Percentiles rank a stretch among this genome's conserved stretches.
Evolutionary conservation across 2,329 filamentous ascomycete species (phyloP).

Genomic region (Pestalotiopsis sp.): DNA sequence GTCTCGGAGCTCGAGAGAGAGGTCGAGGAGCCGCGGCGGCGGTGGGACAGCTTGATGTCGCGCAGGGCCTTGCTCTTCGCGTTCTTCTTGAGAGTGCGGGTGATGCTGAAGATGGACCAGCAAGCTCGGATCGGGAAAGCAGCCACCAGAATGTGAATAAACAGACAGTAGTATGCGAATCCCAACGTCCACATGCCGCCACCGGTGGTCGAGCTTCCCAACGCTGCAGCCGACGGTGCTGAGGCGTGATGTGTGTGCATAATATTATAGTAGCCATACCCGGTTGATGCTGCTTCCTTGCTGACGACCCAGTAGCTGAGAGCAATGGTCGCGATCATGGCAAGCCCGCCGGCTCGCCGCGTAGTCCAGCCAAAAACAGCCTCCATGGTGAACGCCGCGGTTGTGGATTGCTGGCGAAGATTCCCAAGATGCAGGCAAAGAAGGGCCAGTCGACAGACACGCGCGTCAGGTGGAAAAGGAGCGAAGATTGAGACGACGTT

Average conservation of each 20-base stretch:
- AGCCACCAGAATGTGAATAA: slow-evolving; percentile 67
- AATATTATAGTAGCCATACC: slow-evolving; percentile 48
- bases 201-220: slow-evolving; percentile 32
- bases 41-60: slow-evolving; percentile 48
- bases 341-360: slow-evolving; percentile 56
- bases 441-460: slow-evolving; percentile 13
- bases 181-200: slow-evolving; percentile 53
- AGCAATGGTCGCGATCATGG: slow-evolving; percentile 50
- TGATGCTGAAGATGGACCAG: slow-evolving; percentile 63
- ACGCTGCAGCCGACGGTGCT: not conserved
- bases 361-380: slow-evolving; percentile 57
- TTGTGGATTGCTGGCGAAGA: slow-evolving; percentile 15
- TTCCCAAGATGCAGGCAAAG: slow-evolving; percentile 22
- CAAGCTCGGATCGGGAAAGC: slow-evolving; percentile 65
- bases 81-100: slow-evolving; percentile 49
- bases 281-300: slow-evolving; percentile 46
- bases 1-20: slow-evolving; percentile 61
- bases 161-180: slow-evolving; percentile 67
- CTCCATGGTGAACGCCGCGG: slow-evolving; percentile 40
- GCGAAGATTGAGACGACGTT: slow-evolving; percentile 12
- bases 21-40: slow-evolving; percentile 54
- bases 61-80: slow-evolving; percentile 47
- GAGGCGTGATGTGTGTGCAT: slow-evolving; percentile 34
- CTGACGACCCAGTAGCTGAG: slow-evolving; percentile 60
- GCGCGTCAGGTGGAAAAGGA: slow-evolving; percentile 13